Percentiles rank a stretch among this genome's conserved stretches.
Evolutionary conservation across 305 asterid genomes (phyloP).

Genomic region (Petunia hybrid): DNA sequence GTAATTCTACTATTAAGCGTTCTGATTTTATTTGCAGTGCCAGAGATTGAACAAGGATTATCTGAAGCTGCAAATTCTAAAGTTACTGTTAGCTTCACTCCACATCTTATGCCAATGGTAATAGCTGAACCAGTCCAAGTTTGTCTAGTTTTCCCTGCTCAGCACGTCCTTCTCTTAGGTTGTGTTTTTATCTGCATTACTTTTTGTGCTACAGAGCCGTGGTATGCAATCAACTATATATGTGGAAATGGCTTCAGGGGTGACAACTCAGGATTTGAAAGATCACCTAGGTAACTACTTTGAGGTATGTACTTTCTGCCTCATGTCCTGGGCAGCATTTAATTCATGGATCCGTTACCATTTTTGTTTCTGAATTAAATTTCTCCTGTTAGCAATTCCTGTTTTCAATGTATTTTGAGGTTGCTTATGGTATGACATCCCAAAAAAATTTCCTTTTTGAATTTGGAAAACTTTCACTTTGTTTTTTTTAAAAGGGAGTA

Average conservation of each 20-base stretch:
- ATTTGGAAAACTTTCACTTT: not conserved
- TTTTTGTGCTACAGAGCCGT: slow-evolving; percentile 68
- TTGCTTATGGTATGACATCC: not conserved
- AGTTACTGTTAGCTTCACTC: slow-evolving; percentile 98
- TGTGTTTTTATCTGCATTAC: not conserved
- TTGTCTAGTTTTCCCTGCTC: not conserved
- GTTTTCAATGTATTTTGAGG: not conserved
- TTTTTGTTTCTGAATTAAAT: not conserved
- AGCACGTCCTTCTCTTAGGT: not conserved
- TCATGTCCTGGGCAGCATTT: not conserved
- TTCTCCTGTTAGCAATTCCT: not conserved
- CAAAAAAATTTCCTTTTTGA: not conserved
- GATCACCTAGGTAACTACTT: slow-evolving; percentile 60
- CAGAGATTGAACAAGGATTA: slow-evolving; percentile 98
- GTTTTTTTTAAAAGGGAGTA: not conserved
- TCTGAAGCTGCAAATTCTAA: slow-evolving; percentile 77
- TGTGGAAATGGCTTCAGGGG: slow-evolving; percentile 83
- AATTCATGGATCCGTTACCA: slow-evolving; percentile 12
- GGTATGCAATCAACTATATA: slow-evolving; percentile 98
- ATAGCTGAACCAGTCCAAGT: slow-evolving; percentile 31
- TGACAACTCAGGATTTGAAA: slow-evolving; percentile 73
- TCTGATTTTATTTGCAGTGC: slow-evolving; percentile 59
- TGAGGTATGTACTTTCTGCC: slow-evolving; percentile 57
- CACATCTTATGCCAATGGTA: slow-evolving; percentile 98
- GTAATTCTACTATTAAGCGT: slow-evolving; percentile 26